Evolutionary conservation across 345 rosid genomes (phyloP), one percentile per base, ranked within the genome.

Genomic region (Murraya paniculata): DNA sequence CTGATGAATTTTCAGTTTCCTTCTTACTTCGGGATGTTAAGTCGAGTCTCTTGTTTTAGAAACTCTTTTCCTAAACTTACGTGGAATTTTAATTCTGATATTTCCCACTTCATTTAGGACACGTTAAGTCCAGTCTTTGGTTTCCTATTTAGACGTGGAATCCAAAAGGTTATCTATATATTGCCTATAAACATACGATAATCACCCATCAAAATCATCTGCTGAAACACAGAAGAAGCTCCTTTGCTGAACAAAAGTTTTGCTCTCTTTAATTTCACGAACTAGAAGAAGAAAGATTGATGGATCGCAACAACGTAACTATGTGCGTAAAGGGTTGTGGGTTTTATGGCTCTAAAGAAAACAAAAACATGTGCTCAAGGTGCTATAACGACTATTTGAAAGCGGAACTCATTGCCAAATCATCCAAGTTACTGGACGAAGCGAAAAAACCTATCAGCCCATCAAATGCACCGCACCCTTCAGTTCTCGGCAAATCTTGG

Each of bases 331-430:
- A 55, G 11, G 86, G 82, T 3, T 83, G 81, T 6, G 86, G 85
- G 5, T 79, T 81, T 66, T 81, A 73, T 30, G 83, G 86, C 2
- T 66, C 80, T 6, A 24, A 50, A 24, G 76, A 71, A 66, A 83
- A 64, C 18, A 68, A 58, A 21, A 81, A 79, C 67, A 55, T 81
- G 14, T 81, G 86, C 65, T 86, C 88, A 6, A 77, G 66, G 79
- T 86, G 88, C 71, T 81, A 83, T 55, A 56, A 67, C 0, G 75
- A 82, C 67, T 73, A 48, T 69, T 73, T 74, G 50, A 45, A 13
- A 45, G 50, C 18, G 13, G 50, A 13, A 45, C 50, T 45, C 50
- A 45, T 45, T 11, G 50, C 55, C 0, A 62, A 62, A 6, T 39
- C 68, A 9, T 6, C 58, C 28, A 27, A 62, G 64, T 9, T 16